phyloP scores from a whole-genome alignment of 805 yeast genomes.

The Metschnikowia matae region DNA sequence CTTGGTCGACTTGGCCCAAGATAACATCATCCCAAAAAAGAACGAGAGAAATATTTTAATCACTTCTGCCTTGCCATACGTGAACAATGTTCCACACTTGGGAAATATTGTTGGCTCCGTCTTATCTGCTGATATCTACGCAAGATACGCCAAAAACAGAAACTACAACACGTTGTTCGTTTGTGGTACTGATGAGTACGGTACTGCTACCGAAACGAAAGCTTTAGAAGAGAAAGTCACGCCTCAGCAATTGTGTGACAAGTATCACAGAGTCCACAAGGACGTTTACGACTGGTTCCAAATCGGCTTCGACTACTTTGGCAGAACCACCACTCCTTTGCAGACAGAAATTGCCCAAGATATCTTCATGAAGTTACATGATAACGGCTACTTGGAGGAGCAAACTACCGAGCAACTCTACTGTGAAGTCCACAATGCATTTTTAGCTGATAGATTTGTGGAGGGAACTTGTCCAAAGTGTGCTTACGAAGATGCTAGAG shows the following conservation, averaged over 20 bases:
- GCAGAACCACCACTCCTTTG: slow-evolving; percentile 87
- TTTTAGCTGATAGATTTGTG: slow-evolving; percentile 92
- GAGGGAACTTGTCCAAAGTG: slow-evolving; percentile 98
- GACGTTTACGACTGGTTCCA: slow-evolving; percentile 97
- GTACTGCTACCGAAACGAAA: slow-evolving; percentile 98
- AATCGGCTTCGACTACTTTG: slow-evolving; percentile 90
- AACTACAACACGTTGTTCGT: slow-evolving; percentile 80
- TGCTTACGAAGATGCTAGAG: slow-evolving; percentile 93
- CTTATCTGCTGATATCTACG: slow-evolving; percentile 86
- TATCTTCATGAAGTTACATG: slow-evolving; percentile 69
- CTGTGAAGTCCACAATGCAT: slow-evolving; percentile 87
- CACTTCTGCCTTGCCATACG: slow-evolving; percentile 97
- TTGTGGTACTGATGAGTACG: slow-evolving; percentile 99
- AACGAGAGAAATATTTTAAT: slow-evolving; percentile 78
- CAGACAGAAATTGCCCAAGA: slow-evolving; percentile 97
- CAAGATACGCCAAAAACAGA: slow-evolving; percentile 86
- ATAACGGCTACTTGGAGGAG: slow-evolving; percentile 82
- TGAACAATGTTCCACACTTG: slow-evolving; percentile 96
- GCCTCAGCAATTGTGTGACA: slow-evolving; percentile 86
- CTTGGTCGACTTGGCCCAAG: slow-evolving; percentile 27
- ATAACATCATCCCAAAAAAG: slow-evolving; percentile 52
- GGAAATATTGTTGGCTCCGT: slow-evolving; percentile 97
- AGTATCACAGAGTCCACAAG: slow-evolving; percentile 80
- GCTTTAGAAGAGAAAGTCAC: slow-evolving; percentile 91
- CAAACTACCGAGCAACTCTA: slow-evolving; percentile 84